Base-by-base conservation (phyloP, 2,329 filamentous ascomycete species). In the Phialocephala sp. region DNA sequence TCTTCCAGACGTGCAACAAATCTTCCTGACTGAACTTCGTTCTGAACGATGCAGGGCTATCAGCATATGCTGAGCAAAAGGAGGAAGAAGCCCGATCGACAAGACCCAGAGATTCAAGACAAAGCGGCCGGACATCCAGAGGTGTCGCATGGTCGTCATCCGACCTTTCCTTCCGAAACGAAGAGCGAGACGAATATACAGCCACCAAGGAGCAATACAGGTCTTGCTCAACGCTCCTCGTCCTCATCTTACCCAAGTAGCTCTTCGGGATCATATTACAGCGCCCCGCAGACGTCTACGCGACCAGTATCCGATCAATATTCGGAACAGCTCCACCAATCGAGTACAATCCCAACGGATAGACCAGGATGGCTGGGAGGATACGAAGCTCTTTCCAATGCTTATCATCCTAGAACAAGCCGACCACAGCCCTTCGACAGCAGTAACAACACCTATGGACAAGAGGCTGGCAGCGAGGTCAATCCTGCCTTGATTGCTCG, bases 261-360 rank as follows among this genome's bases (percentile, higher is more conserved):
- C n/a, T 50, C 45, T 24, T 50, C 45, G n/a, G n/a, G 20, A 24
- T 22, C 20, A 24, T 50, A 50, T 20, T 12, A 5, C 6, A 24
- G n/a, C n/a, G 11, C 45, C 8, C 18, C 11, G 6, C 45, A 50
- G 45, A 24, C 45, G 45, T 11, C n/a, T 24, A 11, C 8, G 20
- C 45, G 45, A 22, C 11, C 45, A 50, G n/a, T 22, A 20, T 50
- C 45, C n/a, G 45, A 50, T 50, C 45, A 50, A 22, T 50, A 22
- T 14, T 4, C 2, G n/a, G 3, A 22, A 8, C 27, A 32, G 27
- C 3, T 32, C 3, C 3, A 32, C 27, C 27, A 32, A 32, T 32
- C 27, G 27, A 32, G 27, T 32, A 32, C 27, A 32, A 32, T 32
- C 27, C 27, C 27, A 32, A 32, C 27, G 6, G 27, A 32, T 32